phyloP scores from a whole-genome alignment of 345 rosid species.

The Camelina neglecta region DNA sequence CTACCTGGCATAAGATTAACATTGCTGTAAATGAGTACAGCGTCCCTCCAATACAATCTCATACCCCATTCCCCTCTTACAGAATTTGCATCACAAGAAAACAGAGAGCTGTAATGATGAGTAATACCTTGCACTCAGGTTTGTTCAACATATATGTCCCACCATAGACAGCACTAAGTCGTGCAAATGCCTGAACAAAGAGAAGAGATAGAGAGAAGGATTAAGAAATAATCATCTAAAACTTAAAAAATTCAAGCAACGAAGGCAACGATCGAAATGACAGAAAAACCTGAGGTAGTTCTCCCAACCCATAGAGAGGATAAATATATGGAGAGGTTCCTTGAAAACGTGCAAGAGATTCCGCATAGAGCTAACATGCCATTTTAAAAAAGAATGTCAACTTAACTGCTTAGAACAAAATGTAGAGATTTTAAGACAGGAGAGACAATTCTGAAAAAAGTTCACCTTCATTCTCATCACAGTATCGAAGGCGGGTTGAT shows the following conservation, averaged over 20 bases:
- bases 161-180: constrained; percentile 94
- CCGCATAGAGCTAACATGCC: constrained; percentile 77
- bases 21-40: constrained; percentile 22
- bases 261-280: constrained; percentile 24
- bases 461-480: constrained; percentile 89
- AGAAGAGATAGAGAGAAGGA: constrained; percentile 18
- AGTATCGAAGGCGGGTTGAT: constrained; percentile 74
- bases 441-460: constrained; percentile 16
- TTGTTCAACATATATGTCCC: constrained; percentile 97
- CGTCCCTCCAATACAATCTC: constrained; percentile 18
- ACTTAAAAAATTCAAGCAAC: constrained; percentile 11
- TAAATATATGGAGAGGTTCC: constrained; percentile 93
- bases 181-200: constrained; percentile 79
- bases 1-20: constrained; percentile 57
- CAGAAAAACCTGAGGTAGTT: constrained; percentile 82
- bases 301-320: constrained; percentile 92
- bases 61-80: not conserved
- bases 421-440: not conserved
- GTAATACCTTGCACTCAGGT: constrained; percentile 84
- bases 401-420: constrained; percentile 9
- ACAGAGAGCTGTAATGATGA: constrained; percentile 9
- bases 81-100: constrained; percentile 22
- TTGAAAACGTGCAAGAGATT: constrained; percentile 90
- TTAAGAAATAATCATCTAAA: constrained; percentile 5
- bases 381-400: constrained; percentile 35